Evolutionary conservation across 495 filamentous ascomycete genomes (phyloP).

Genomic region (Terfezia claveryi): DNA sequence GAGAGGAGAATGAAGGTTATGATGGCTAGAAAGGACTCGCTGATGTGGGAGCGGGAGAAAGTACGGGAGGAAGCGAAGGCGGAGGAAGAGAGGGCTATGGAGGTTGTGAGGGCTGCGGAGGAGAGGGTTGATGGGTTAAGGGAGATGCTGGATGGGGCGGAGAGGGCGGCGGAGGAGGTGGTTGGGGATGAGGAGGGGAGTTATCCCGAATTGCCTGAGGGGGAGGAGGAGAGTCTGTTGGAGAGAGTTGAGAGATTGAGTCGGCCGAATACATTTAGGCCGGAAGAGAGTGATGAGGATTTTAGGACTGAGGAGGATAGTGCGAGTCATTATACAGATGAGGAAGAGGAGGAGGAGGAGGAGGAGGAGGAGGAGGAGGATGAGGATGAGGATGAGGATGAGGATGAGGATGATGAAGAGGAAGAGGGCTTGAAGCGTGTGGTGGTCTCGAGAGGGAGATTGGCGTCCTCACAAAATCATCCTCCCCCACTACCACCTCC

Average conservation of each 20-base stretch:
- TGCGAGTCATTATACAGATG: not conserved
- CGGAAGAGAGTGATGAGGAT: conserved; percentile 4
- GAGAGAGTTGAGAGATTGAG: conserved; percentile 10
- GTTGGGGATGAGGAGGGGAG: conserved; percentile 16
- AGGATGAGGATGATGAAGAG: conserved; percentile 1
- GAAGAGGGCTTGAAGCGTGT: too few relatives aligned
- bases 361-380: not conserved
- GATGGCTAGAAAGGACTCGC: conserved; percentile 6
- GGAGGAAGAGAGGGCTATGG: conserved; percentile 2
- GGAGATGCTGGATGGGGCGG: not conserved
- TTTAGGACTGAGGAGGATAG: not conserved
- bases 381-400: not conserved
- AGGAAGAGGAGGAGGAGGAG: conserved; percentile 6
- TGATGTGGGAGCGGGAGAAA: conserved; percentile 13
- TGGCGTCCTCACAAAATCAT: too few relatives aligned
- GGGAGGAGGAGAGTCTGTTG: conserved; percentile 12
- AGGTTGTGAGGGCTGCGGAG: not conserved
- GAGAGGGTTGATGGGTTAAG: not conserved
- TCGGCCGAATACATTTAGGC: not conserved
- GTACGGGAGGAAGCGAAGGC: conserved; percentile 9
- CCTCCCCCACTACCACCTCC: too few relatives aligned
- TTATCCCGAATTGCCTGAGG: conserved; percentile 12
- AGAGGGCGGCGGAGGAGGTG: conserved; percentile 9
- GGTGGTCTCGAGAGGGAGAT: too few relatives aligned
- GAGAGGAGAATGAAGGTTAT: not conserved